phyloP scores from a whole-genome alignment of 768 basidiomycete species.

The Suillus fuscotomentosus region DNA sequence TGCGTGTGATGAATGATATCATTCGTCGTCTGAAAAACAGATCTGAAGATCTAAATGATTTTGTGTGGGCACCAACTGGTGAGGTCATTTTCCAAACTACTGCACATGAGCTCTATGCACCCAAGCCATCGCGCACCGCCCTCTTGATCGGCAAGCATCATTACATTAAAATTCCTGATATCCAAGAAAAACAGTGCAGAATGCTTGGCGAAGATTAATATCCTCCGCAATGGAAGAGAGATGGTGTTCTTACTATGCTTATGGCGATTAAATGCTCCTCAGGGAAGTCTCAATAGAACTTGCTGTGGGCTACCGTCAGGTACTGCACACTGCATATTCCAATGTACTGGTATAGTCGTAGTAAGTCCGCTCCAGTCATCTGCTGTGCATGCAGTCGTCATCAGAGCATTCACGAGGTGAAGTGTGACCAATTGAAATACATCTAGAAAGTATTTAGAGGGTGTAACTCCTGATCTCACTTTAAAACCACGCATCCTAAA shows the following conservation, averaged over 20 bases:
- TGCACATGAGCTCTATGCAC: neutral
- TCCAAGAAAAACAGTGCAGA: no score
- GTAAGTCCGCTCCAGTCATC: neutral
- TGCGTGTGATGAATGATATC: no score
- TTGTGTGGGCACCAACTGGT: neutral
- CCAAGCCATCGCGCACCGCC: neutral
- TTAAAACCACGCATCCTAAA: neutral
- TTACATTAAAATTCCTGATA: no score
- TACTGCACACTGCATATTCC: no score
- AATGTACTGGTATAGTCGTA: neutral
- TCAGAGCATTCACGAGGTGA: neutral
- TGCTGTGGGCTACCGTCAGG: neutral
- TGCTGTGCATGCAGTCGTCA: neutral
- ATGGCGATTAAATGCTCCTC: no score
- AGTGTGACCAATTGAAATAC: neutral
- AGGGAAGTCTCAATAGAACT: neutral
- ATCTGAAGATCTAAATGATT: neutral
- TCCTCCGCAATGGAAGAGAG: no score
- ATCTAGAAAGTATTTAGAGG: neutral
- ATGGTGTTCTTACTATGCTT: no score
- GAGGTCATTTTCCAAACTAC: neutral
- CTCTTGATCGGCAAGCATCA: neutral
- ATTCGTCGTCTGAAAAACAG: no score
- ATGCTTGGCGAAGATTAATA: no score
- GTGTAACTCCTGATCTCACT: neutral